Conservation (phyloP, 75 land plant genomes). For the Cunninghamia lanceolata region DNA sequence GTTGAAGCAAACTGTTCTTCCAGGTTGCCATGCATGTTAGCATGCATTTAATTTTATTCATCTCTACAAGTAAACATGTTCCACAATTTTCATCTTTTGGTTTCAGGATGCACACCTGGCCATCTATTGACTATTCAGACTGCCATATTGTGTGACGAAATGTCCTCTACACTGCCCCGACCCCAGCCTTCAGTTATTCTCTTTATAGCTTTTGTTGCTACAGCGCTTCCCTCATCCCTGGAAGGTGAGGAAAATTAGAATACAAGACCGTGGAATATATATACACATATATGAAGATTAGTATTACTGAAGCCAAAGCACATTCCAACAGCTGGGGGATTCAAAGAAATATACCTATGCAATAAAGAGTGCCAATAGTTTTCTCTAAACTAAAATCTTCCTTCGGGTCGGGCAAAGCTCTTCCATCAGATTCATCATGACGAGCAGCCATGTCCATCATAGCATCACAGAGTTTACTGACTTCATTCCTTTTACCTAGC, state of each 20-base stretch:
- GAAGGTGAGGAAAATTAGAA: background rate
- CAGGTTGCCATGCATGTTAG: background rate
- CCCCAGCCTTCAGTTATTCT: constrained; percentile 66
- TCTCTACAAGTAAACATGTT: background rate
- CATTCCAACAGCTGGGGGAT: background rate
- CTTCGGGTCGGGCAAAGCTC: background rate
- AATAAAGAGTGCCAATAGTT: constrained; percentile 44
- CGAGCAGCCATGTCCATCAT: constrained; percentile 57
- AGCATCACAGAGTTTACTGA: constrained; percentile 44
- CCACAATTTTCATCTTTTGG: background rate
- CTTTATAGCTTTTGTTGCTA: constrained; percentile 47
- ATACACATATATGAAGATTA: background rate
- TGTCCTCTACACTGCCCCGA: constrained; percentile 29
- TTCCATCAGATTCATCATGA: constrained; percentile 11
- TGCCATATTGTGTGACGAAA: background rate
- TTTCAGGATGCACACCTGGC: background rate
- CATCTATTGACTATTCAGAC: background rate
- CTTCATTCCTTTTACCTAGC: constrained; percentile 46
- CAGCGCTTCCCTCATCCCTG: constrained; percentile 76
- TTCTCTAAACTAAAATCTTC: constrained; percentile 10
- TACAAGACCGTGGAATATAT: background rate
- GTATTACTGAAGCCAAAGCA: background rate
- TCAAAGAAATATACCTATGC: constrained; percentile 36
- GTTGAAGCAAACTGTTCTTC: background rate
- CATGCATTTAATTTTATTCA: background rate